Base-by-base conservation (phyloP, 2,329 filamentous ascomycete genomes). In the Cytospora paraplurivora region DNA sequence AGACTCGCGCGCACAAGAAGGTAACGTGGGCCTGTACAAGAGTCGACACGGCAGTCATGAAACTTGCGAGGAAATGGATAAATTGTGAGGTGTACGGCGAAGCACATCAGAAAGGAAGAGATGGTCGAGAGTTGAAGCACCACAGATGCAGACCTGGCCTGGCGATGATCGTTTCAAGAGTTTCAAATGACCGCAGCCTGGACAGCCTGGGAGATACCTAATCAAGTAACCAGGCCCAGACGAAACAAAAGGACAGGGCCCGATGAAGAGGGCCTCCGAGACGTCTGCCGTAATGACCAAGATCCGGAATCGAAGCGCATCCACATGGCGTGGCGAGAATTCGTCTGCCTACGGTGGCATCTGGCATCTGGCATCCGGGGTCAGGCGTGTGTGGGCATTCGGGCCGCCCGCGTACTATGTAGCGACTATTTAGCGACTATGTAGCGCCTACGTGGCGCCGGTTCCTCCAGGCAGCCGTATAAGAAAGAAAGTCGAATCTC, bases 251-350 rank as follows among this genome's bases (percentile, higher is more conserved):
- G 13, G 47, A n/a, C 50, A 35, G 37, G 19, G 38, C 32, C 51
- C 47, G 15, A 27, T 13, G 32, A 44, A 19, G 41, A 11, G 38
- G 5, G 17, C 7, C 17, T 10, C n/a, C 7, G 17, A 19, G 17
- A 44, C 8, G 15, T 7, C 41, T n/a, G 19, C 37, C 44, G 49
- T 44, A 33, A 60, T 37, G 13, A 35, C 50, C 15, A 60, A 37
- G 37, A 44, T 37, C 50, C 54, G 54, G 58, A 37, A 47, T 54
- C 37, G 50, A 35, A 50, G 44, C 50, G 50, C 50, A 54, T 60
- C 50, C 58, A 60, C 52, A 60, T 60, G 58, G 58, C 50, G 44
- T 54, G 27, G 37, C 32, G 38, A 49, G 21, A 61, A 61, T 61
- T 44, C 21, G 58, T 61, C 58, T 61, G 58, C 58, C 58, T 61